These are phyloP conservation scores for Trypanosoma grayi DNA, from an alignment of 208 protist species.

Conservation along the genomic window DNA sequence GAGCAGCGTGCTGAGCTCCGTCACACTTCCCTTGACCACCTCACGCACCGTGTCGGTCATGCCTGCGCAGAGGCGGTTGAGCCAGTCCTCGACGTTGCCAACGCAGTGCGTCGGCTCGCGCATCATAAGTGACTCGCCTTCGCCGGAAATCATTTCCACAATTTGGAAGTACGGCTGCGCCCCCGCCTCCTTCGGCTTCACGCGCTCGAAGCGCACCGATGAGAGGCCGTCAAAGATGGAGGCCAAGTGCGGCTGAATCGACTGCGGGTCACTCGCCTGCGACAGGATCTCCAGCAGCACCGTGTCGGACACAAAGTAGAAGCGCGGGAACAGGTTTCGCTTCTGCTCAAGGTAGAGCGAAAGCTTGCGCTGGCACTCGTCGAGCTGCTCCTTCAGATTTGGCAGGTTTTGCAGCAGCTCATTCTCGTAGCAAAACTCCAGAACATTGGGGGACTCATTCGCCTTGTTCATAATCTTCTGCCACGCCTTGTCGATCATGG, in stretches of 20 bases:
- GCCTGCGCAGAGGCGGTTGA: constrained; percentile 86
- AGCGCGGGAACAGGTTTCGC: constrained; percentile 96
- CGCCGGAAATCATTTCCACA: constrained; percentile 87
- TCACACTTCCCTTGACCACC: constrained; percentile 87
- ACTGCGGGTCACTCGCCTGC: constrained; percentile 93
- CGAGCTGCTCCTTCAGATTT: constrained; percentile 95
- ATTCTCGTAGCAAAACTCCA: constrained; percentile 96
- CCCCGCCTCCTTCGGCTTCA: constrained; percentile 90
- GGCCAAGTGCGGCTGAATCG: constrained; percentile 93
- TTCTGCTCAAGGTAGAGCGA: constrained; percentile 98
- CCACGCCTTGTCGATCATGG: constrained; percentile 96
- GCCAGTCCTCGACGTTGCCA: constrained; percentile 95
- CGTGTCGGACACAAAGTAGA: constrained; percentile 99
- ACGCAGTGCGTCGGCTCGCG: constrained; percentile 86
- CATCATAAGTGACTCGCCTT: constrained; percentile 90
- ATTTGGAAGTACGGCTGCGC: constrained; percentile 91
- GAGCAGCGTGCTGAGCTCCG: constrained; percentile 84
- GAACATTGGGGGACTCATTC: constrained; percentile 92
- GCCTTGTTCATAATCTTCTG: constrained; percentile 97
- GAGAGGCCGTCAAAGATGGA: constrained; percentile 94
- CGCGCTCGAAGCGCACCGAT: constrained; percentile 87
- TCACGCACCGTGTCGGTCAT: constrained; percentile 92
- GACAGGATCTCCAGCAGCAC: constrained; percentile 97
- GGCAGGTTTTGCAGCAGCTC: constrained; percentile 94
- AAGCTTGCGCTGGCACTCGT: constrained; percentile 97